Percentiles rank a stretch among this genome's conserved stretches.
These are phyloP conservation scores for Lichtheimia ramosa DNA, from an alignment of 371 early-diverging fungal species.

Conservation along the genomic window DNA sequence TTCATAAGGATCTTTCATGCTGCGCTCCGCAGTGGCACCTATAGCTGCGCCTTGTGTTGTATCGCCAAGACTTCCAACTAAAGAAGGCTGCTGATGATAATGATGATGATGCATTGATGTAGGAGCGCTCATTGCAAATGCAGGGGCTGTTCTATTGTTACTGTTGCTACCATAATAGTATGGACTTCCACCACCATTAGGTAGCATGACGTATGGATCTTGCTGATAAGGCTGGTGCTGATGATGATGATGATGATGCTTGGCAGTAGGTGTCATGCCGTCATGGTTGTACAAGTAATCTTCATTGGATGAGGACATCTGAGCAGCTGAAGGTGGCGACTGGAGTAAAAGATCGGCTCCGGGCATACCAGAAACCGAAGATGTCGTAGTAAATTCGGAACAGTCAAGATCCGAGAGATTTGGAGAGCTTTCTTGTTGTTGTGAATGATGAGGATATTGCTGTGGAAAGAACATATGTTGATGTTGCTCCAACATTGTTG, in stretches of 20 bases:
- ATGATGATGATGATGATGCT: constrained; percentile 1
- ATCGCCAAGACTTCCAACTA: constrained; percentile 5
- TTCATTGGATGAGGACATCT: too few species aligned
- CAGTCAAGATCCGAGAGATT: constrained; percentile 21
- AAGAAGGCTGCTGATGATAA: constrained; percentile 19
- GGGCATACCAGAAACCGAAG: constrained; percentile 7
- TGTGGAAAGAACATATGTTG: constrained; percentile 17
- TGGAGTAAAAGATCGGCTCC: constrained; percentile 4
- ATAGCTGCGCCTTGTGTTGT: constrained; percentile 6
- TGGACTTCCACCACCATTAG: constrained; percentile 9
- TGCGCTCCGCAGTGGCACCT: constrained; percentile 4
- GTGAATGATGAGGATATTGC: constrained; percentile 4
- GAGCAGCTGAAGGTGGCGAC: not conserved
- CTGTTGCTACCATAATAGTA: not conserved
- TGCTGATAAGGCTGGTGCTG: constrained; percentile 4
- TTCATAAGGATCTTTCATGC: constrained; percentile 14
- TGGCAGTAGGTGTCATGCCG: not conserved
- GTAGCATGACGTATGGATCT: not conserved
- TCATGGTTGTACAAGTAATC: too few species aligned
- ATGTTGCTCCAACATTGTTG: constrained; percentile 13
- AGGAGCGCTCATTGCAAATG: constrained; percentile 18
- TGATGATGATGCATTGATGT: constrained; percentile 6
- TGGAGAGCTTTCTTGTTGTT: constrained; percentile 20
- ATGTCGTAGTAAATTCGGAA: constrained; percentile 5
- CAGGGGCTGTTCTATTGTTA: constrained; percentile 5